phyloP scores from a whole-genome alignment of 1,284 basidiomycete species.

The Malassezia yamatoensis region DNA sequence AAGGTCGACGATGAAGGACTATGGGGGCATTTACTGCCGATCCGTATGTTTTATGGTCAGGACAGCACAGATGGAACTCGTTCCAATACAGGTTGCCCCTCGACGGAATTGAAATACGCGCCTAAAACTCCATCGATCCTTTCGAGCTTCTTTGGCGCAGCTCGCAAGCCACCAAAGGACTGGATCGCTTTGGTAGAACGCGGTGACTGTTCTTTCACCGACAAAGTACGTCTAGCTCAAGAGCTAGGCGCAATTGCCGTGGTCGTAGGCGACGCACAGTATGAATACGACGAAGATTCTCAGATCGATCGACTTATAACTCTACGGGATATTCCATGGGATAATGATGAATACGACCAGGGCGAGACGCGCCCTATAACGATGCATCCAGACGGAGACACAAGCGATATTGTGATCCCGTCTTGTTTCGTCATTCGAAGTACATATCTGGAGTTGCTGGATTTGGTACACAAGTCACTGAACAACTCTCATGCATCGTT shows the following conservation, averaged over 20 bases:
- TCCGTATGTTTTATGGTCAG: conserved; percentile 4
- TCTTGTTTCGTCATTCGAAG: conserved; percentile 43
- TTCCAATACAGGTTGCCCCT: not conserved
- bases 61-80: not conserved
- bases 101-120: not conserved
- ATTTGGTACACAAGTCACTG: conserved; percentile 23
- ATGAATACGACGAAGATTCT: not conserved
- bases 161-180: conserved; percentile 27
- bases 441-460: conserved; percentile 40
- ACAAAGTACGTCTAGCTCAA: conserved; percentile 42
- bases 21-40: conserved; percentile 6
- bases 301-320: conserved; percentile 5
- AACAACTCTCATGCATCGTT: conserved; percentile 7
- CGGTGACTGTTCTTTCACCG: conserved; percentile 37
- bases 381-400: conserved; percentile 42
- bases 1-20: conserved; percentile 28
- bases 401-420: conserved; percentile 39
- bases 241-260: conserved; percentile 42
- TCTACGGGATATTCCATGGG: conserved; percentile 16
- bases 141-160: not conserved
- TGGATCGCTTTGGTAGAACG: conserved; percentile 46
- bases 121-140: not conserved
- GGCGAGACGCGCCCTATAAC: conserved; percentile 36
- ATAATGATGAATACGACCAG: conserved; percentile 28
- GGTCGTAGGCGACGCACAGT: conserved; percentile 36